These are phyloP conservation scores for Cytospora schulzeri DNA, from an alignment of 2,329 filamentous ascomycete species.

Conservation along the genomic window DNA sequence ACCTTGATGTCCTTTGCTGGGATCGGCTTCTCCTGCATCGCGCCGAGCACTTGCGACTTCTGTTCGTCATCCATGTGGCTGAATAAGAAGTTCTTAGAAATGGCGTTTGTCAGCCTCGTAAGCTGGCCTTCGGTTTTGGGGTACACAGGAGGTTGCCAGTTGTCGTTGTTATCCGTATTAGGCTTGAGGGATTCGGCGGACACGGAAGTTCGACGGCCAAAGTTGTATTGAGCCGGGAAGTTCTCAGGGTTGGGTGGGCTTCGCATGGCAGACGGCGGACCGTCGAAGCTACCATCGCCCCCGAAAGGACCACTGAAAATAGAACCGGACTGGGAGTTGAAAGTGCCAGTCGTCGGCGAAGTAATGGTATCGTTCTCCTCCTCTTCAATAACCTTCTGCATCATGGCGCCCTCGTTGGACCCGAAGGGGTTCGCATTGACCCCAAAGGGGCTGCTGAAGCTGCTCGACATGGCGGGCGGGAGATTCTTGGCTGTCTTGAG, in stretches of 20 bases:
- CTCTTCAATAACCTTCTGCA: conserved; percentile 72
- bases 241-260: conserved; percentile 62
- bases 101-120: conserved; percentile 74
- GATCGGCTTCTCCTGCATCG: conserved; percentile 91
- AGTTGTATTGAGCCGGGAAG: conserved; percentile 91
- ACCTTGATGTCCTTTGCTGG: conserved; percentile 83
- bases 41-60: conserved; percentile 81
- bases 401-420: conserved; percentile 47
- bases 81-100: conserved; percentile 90
- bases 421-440: conserved; percentile 75
- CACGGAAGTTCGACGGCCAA: conserved; percentile 90
- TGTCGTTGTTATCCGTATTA: conserved; percentile 77
- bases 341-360: conserved; percentile 70
- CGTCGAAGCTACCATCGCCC: conserved; percentile 47
- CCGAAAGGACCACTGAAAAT: conserved; percentile 57
- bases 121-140: conserved; percentile 83
- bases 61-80: conserved; percentile 94
- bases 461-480: conserved; percentile 63
- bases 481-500: conserved; percentile 22
- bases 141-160: conserved; percentile 86
- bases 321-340: conserved; percentile 48
- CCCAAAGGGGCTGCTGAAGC: conserved; percentile 74
- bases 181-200: conserved; percentile 96
- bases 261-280: conserved; percentile 48
- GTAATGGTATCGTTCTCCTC: conserved; percentile 77